phyloP scores from a whole-genome alignment of 2,329 filamentous ascomycete species.

The Pseudocercospora musae region DNA sequence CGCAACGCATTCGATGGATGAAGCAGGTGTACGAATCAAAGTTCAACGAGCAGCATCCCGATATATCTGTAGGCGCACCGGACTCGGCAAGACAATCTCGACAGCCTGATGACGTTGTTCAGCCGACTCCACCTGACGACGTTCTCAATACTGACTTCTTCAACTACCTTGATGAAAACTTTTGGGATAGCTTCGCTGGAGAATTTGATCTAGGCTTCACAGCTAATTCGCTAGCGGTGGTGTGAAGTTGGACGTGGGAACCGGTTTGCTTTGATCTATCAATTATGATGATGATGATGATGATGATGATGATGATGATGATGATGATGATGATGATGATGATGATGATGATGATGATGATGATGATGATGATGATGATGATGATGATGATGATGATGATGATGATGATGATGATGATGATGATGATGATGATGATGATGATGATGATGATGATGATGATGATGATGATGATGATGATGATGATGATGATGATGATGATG shows the following conservation, averaged over 20 bases:
- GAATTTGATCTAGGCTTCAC: conserved; percentile 18
- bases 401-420: neutral
- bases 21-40: conserved; percentile 29
- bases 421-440: neutral
- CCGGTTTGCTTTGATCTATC: neutral
- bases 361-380: neutral
- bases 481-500: neutral
- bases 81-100: conserved; percentile 4
- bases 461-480: neutral
- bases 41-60: conserved; percentile 7
- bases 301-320: neutral
- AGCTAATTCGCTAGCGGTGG: neutral
- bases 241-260: neutral
- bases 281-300: neutral
- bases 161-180: conserved; percentile 28
- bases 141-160: conserved; percentile 28
- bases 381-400: neutral
- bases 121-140: conserved; percentile 27
- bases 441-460: neutral
- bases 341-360: neutral
- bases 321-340: neutral
- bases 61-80: neutral
- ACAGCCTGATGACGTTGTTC: conserved; percentile 8
- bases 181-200: conserved; percentile 26
- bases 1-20: conserved; percentile 28